These are phyloP conservation scores for Rhynchosporium secalis DNA, from an alignment of 2,329 filamentous ascomycete genomes.

Conservation along the genomic window DNA sequence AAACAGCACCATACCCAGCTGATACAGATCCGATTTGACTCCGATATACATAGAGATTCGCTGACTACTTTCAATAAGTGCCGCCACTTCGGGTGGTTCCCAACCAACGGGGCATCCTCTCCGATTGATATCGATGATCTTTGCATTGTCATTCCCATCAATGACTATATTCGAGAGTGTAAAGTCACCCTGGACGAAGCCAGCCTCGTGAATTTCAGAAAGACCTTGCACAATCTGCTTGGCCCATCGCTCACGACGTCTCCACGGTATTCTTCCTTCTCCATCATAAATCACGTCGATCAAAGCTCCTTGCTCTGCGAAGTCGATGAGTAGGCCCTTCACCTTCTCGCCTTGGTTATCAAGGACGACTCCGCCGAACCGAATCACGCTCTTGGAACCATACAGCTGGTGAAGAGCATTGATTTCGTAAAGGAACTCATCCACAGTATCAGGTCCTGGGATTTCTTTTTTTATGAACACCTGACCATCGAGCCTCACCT, in stretches of 20 bases:
- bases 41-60: conserved; percentile 96
- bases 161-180: conserved; percentile 97
- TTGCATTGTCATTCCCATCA: conserved; percentile 78
- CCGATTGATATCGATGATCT: conserved; percentile 98
- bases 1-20: conserved; percentile 95
- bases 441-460: conserved; percentile 88
- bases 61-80: conserved; percentile 83
- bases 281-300: conserved; percentile 90
- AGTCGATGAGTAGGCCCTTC: conserved; percentile 87
- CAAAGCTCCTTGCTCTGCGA: conserved; percentile 81
- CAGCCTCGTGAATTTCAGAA: conserved; percentile 89
- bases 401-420: conserved; percentile 83
- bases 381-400: conserved; percentile 74
- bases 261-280: conserved; percentile 62
- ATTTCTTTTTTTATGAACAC: conserved; percentile 97
- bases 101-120: conserved; percentile 96
- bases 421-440: conserved; percentile 96
- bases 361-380: conserved; percentile 83
- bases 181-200: conserved; percentile 97
- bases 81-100: conserved; percentile 90
- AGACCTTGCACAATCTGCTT: conserved; percentile 87
- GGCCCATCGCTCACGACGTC: conserved; percentile 80
- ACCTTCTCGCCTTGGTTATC: conserved; percentile 73
- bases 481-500: conserved; percentile 68
- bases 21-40: conserved; percentile 94